Evolutionary conservation across 306 rosid genomes (phyloP), one percentile per base, ranked within the genome.

Genomic region (Cicer cuneatum): DNA sequence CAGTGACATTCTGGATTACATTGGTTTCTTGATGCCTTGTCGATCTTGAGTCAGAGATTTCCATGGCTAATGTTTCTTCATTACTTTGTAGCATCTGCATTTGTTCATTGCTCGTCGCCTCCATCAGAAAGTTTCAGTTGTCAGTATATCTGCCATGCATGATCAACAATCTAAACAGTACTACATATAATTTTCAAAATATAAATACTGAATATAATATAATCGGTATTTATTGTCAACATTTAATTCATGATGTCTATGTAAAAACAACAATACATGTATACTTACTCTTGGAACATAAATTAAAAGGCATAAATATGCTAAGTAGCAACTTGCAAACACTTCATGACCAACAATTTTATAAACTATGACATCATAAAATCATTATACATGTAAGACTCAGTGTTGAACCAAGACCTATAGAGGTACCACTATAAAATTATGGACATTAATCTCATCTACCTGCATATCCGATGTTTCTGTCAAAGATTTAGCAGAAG

Each of bases 401-500:
- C 4, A 48, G 42, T 45, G 45, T 35, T 56, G 57, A 37, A 37
- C 56, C 43, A 53, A 51, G 39, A 48, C 61, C 52, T 42, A 14
- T 21, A 64, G 40, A 51, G n/a, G 52, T 12, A 38, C 24, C 57
- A 2, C 10, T 67, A 29, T 52, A 76, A 60, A 52, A 46, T 19
- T 86, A 79, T 48, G 40, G 48, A 51, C 79, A 61, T 52, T 69
- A 39, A 73, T 66, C 12, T 66, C 21, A 52, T 80, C 65, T 15
- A 72, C 85, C 82, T 78, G 84, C 40, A 75, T 16, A 73, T 75
- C 29, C 1, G 82, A 76, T 12, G 73, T 68, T 56, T 82, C 85
- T 15, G 83, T 58, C 9, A 86, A 80, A 66, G 87, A 83, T 66
- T 85, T 87, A 12, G 83, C 73, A 37, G 84, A 59, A 4, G 87